A percentile compares a stretch with the other conserved stretches of the same genome.
Evolutionary conservation across 2,329 filamentous ascomycete species (phyloP).

Genomic region (Claviceps sp.): DNA sequence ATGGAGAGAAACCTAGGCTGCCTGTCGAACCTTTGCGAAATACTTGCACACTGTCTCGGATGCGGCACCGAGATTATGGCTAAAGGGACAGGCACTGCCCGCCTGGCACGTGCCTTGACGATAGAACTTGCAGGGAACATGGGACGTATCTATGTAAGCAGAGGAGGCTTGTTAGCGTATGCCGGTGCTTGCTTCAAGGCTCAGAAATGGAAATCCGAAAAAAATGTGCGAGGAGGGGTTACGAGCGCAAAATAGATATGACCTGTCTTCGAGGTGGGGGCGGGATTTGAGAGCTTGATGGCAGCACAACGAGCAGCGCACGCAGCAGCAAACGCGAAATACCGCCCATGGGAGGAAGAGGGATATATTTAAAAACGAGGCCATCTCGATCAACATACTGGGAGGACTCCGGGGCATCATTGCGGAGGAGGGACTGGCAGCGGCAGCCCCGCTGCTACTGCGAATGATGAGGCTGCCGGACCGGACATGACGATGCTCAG

Average conservation of each 20-base stretch:
- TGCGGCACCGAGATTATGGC: slow-evolving; percentile 76
- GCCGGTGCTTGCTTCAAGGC: no score
- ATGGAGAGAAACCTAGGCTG: neutral
- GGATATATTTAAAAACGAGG: neutral
- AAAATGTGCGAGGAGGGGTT: no score
- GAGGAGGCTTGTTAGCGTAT: neutral
- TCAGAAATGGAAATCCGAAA: no score
- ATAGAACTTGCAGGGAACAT: slow-evolving; percentile 99
- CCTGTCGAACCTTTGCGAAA: slow-evolving; percentile 72
- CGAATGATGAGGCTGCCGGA: slow-evolving; percentile 43
- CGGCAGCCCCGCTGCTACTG: slow-evolving; percentile 14
- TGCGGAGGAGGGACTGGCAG: slow-evolving; percentile 10
- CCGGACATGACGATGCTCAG: slow-evolving; percentile 43
- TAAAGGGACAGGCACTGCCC: slow-evolving; percentile 89
- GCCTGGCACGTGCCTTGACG: slow-evolving; percentile 92
- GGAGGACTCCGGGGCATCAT: slow-evolving; percentile 44
- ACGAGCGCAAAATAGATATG: no score
- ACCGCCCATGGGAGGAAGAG: neutral
- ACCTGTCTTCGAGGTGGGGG: slow-evolving; percentile 2
- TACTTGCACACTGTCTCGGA: slow-evolving; percentile 94
- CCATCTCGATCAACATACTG: slow-evolving; percentile 22
- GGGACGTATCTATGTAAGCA: slow-evolving; percentile 60
- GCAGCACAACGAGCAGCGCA: neutral
- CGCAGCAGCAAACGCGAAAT: neutral
- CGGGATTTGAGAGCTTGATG: slow-evolving; percentile 1